These are phyloP conservation scores for Ceratocystis diversiconidia DNA, from an alignment of 2,329 filamentous ascomycete species.

Conservation along the genomic window DNA sequence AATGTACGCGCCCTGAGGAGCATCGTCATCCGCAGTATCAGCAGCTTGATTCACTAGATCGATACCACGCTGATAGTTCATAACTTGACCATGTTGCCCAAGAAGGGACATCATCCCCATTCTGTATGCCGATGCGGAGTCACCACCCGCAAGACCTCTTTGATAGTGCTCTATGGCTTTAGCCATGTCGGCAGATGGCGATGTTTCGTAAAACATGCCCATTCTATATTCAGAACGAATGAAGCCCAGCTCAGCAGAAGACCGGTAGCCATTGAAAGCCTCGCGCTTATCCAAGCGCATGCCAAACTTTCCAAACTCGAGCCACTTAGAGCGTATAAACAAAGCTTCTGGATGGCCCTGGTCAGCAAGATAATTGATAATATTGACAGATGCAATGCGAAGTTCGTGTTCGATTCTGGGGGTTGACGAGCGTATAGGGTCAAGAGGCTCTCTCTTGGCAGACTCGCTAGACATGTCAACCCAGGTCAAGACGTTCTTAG, in stretches of 20 bases:
- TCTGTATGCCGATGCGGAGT: conserved; percentile 76
- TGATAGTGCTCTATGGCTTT: conserved; percentile 90
- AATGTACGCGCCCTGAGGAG: conserved; percentile 88
- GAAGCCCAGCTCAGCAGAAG: conserved; percentile 76
- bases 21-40: conserved; percentile 83
- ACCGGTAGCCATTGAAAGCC: conserved; percentile 73
- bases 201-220: conserved; percentile 95
- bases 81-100: conserved; percentile 79
- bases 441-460: conserved; percentile 46
- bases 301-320: conserved; percentile 95
- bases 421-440: conserved; percentile 51
- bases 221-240: conserved; percentile 87
- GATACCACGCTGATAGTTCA: conserved; percentile 64
- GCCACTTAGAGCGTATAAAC: conserved; percentile 91
- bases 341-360: conserved; percentile 88
- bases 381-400: conserved; percentile 76
- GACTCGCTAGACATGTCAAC: conserved; percentile 74
- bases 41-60: conserved; percentile 74
- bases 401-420: conserved; percentile 82
- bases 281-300: conserved; percentile 85
- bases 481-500: conserved; percentile 78
- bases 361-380: conserved; percentile 76
- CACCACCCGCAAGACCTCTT: conserved; percentile 59
- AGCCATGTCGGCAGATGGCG: conserved; percentile 76
- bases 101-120: conserved; percentile 96